A percentile compares a stretch with the other conserved stretches of the same genome.
Evolutionary conservation across 371 early-diverging fungal genomes (phyloP).

Genomic region (Neoconidiobolus thromboides): DNA sequence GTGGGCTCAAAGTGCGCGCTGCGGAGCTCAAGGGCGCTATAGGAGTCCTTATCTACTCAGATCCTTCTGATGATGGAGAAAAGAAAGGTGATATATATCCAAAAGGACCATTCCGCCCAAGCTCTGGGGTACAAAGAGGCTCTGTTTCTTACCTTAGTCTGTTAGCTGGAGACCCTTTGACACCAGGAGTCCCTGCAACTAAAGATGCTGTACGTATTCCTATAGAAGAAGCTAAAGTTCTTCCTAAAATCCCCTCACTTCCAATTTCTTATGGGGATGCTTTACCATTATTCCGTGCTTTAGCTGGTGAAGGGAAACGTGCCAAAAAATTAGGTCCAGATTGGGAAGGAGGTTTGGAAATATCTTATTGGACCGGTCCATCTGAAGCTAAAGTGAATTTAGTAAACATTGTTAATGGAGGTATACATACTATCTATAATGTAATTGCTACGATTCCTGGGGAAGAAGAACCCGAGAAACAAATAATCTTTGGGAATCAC

Average conservation of each 20-base stretch:
- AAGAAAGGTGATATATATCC: background rate
- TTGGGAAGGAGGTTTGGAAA: constrained; percentile 3
- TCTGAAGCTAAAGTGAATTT: constrained; percentile 3
- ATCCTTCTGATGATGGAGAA: constrained; percentile 4
- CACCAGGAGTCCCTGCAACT: constrained; percentile 1
- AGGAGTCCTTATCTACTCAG: constrained; percentile 5
- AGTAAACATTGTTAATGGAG: background rate
- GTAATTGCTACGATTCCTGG: constrained; percentile 4
- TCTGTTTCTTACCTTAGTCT: background rate
- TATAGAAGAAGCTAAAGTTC: background rate
- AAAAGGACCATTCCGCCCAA: constrained; percentile 1
- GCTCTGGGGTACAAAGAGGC: constrained; percentile 1
- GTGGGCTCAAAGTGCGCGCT: constrained; percentile 4
- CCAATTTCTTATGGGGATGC: background rate
- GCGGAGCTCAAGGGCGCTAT: background rate
- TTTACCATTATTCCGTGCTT: background rate
- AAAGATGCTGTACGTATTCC: background rate
- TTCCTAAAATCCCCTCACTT: constrained; percentile 4
- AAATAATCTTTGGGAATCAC: constrained; percentile 3
- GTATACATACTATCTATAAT: constrained; percentile 1
- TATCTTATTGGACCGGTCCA: background rate
- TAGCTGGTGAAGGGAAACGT: background rate
- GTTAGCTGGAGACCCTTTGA: constrained; percentile 1
- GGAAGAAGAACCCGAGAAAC: constrained; percentile 1
- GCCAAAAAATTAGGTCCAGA: background rate